Evolutionary conservation across 2,329 filamentous ascomycete genomes (phyloP).

Genomic region (Aspergillus arachidicola): DNA sequence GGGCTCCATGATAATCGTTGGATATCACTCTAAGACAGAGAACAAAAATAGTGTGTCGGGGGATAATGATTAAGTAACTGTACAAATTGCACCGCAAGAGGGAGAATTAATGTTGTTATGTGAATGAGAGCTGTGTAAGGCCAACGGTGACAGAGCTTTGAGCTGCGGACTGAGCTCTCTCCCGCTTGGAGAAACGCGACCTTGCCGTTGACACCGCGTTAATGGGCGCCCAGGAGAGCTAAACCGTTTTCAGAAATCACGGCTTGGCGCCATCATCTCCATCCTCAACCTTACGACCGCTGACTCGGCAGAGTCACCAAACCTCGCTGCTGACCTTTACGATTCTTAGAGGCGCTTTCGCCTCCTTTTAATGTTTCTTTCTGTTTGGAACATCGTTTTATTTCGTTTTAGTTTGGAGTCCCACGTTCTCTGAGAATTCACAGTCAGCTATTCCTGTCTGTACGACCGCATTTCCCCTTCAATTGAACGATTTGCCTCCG

Average conservation of each 20-base stretch:
- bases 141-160: slow-evolving; percentile 19
- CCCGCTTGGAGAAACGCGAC: slow-evolving; percentile 27
- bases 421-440: slow-evolving; percentile 22
- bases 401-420: slow-evolving; percentile 21
- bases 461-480: slow-evolving; percentile 16
- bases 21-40: neutral
- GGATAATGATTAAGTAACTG: neutral
- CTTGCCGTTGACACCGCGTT: slow-evolving; percentile 34
- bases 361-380: slow-evolving; percentile 12
- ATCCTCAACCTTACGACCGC: neutral
- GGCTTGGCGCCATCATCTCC: slow-evolving; percentile 26
- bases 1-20: slow-evolving; percentile 31
- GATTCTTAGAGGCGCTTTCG: slow-evolving; percentile 11
- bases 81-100: neutral
- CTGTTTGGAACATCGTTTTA: slow-evolving; percentile 19
- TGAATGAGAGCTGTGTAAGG: neutral
- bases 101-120: neutral
- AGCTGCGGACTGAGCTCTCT: slow-evolving; percentile 17
- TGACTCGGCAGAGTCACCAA: neutral
- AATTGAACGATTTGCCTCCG: slow-evolving; percentile 20
- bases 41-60: neutral
- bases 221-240: slow-evolving; percentile 32
- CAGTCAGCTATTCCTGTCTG: slow-evolving; percentile 20
- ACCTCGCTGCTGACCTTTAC: slow-evolving; percentile 1
- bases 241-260: slow-evolving; percentile 21